Evolutionary conservation across 1,139 yeast genomes (phyloP), one percentile per base, ranked within the genome.

Genomic region (Diutina pseudorugosa): DNA sequence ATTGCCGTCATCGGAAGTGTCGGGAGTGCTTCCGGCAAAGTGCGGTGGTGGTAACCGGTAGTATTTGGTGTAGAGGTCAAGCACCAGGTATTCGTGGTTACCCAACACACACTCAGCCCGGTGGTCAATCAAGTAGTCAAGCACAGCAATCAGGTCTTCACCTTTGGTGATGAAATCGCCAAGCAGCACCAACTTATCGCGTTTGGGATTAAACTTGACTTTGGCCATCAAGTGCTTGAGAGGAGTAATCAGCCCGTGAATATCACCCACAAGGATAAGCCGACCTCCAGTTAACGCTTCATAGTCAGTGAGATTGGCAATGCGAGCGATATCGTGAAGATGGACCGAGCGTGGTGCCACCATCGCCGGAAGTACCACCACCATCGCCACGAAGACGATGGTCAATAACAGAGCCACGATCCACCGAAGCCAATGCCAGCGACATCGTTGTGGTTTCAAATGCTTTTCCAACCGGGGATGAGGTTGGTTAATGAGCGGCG

Each of bases 101-200:
- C 98, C 98, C 57, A 94, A 69, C 2, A 91, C 80, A 64, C 96
- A 90, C 51, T 79, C 80, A 18, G 86, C 76, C 4, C 77, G 67
- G 57, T 81, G 67, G n/a, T 75, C 68, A 50, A 82, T 75, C 47
- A 88, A 82, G 59, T 69, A 83, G 55, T 89, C 85, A 30, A 89
- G 64, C 4, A 89, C 88, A 52, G 77, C 79, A 14, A 78, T 57
- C 0, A 95, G 85, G 56, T 85, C 81, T 1, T 87, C 85, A 0
- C 98, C 98, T 64, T 90, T 91, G 54, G 91, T 76, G 33, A 87
- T 73, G 64, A 90, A 87, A 62, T 91, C 98, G 2, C 98, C 98
- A 30, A 90, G 66, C 41, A 90, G 70, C 3, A 88, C 65, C n/a
- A 88, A 69, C 53, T 80, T 79, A 61, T 87, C 95, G 4, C 61